Evolutionary conservation across 306 rosid genomes (phyloP), one percentile per base, ranked within the genome.

Genomic region (Sphenostylis stenocarpa): DNA sequence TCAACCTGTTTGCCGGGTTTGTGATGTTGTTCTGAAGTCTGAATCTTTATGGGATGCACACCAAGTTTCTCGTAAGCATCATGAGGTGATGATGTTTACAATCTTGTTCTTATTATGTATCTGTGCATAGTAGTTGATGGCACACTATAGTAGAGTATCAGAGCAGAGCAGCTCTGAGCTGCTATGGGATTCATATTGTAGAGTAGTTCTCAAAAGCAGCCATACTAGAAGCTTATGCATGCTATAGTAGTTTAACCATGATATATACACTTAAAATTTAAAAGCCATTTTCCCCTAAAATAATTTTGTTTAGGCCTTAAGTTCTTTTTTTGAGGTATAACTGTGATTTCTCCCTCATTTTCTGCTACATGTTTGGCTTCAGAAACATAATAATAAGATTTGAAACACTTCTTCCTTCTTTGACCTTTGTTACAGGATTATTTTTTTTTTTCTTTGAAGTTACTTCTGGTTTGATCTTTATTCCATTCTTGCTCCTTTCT

Each of bases 51-150:
- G 99, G 70, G 70, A 65, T 67, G 94, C 92, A 16, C 99, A 95
- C 78, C 97, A 91, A 85, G 89, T 86, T 75, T 95, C 97, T 67
- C 97, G 97, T 70, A 95, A 88, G 85, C 99, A 95, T 86, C 94
- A 82, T 12, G 97, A 95, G 99, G 99, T 92, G 85, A 85, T 90
- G 72, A 82, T 57, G 28, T 63, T 49, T 72, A 14, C 67, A 34
- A 38, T 72, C 44, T 39, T 4, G 1, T 14, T 77, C 70, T 34
- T 64, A 11, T 19, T 64, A 11, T 34, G 43, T 33, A 61, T 20
- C 17, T 38, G 4, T 64, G 7, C 63, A 13, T 24, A 58, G 19
- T 28, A 15, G 19, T 58, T 9, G 3, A 15, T 14, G 15, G 11
- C 20, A 28, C 3, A 19, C 21, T 29, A 26, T 56, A 57, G 36